Evolutionary conservation across 192 early-diverging fungal genomes (phyloP).

Genomic region (Entomortierella parvispora): DNA sequence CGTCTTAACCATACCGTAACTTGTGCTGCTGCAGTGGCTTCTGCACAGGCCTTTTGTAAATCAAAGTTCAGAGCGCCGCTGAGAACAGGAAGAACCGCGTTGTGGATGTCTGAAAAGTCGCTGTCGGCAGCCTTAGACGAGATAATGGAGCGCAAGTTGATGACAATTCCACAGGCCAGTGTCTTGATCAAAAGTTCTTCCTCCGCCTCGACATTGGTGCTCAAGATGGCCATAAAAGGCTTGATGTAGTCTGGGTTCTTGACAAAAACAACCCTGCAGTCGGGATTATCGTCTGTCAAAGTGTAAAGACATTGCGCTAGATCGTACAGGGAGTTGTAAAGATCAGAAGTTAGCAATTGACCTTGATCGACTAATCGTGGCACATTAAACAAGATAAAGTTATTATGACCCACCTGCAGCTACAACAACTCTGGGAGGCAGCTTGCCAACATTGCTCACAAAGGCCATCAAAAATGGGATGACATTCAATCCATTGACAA

Average conservation of each 20-base stretch:
- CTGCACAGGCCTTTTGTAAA: constrained; percentile 58
- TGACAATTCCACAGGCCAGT: constrained; percentile 71
- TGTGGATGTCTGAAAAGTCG: constrained; percentile 54
- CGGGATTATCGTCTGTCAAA: constrained; percentile 81
- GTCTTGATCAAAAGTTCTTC: constrained; percentile 73
- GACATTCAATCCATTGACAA: constrained; percentile 73
- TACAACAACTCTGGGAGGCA: constrained; percentile 59
- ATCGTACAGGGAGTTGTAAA: too few relatives aligned
- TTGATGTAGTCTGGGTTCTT: constrained; percentile 64
- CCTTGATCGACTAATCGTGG: too few relatives aligned
- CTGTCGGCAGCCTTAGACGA: constrained; percentile 36
- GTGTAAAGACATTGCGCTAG: constrained; percentile 84
- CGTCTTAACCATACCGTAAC: constrained; percentile 51
- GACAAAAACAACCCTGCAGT: constrained; percentile 65
- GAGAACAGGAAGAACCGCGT: constrained; percentile 58
- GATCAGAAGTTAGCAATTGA: not conserved
- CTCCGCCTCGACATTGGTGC: constrained; percentile 53
- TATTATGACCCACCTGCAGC: constrained; percentile 57
- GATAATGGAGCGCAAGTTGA: constrained; percentile 61
- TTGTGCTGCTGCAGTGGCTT: constrained; percentile 44
- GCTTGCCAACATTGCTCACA: constrained; percentile 60
- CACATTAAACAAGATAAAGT: constrained; percentile 7
- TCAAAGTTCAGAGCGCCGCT: constrained; percentile 57
- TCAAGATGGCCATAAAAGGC: constrained; percentile 61
- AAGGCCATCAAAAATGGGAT: constrained; percentile 77